Conservation (phyloP, 2,329 filamentous ascomycete genomes). For the Cladosporium halotolerans region DNA sequence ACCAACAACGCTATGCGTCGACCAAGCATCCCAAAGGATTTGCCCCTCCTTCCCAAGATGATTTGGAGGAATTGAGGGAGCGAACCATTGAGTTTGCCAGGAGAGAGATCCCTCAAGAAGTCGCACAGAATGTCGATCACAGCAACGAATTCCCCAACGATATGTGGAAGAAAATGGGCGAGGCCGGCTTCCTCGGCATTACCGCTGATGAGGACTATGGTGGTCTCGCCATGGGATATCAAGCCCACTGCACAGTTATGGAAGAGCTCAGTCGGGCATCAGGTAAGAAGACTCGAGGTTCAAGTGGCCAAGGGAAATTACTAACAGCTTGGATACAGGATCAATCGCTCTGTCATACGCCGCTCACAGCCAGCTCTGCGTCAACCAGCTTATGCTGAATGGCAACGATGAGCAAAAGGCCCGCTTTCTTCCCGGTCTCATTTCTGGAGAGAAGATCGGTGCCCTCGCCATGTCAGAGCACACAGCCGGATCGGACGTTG, state of each 20-base stretch:
- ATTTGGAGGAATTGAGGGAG: constrained; percentile 74
- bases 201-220: constrained; percentile 91
- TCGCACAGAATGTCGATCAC: constrained; percentile 77
- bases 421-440: constrained; percentile 71
- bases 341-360: constrained; percentile 82
- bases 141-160: constrained; percentile 80
- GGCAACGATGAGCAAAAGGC: constrained; percentile 72
- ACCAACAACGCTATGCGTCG: constrained; percentile 46
- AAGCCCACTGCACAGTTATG: constrained; percentile 92
- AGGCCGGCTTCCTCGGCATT: constrained; percentile 83
- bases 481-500: constrained; percentile 84
- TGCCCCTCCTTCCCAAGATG: constrained; percentile 60
- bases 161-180: constrained; percentile 92
- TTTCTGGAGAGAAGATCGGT: constrained; percentile 74
- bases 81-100: constrained; percentile 81
- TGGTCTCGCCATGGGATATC: constrained; percentile 86
- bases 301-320: not conserved
- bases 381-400: constrained; percentile 93
- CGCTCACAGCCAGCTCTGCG: constrained; percentile 90
- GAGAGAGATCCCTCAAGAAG: constrained; percentile 76
- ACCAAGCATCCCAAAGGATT: constrained; percentile 65
- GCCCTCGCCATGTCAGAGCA: constrained; percentile 94
- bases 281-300: constrained; percentile 35
- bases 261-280: constrained; percentile 89
- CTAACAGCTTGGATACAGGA: constrained; percentile 36